Evolutionary conservation across 1,284 basidiomycete species (phyloP).

Genomic region (Coriolopsis trogii): DNA sequence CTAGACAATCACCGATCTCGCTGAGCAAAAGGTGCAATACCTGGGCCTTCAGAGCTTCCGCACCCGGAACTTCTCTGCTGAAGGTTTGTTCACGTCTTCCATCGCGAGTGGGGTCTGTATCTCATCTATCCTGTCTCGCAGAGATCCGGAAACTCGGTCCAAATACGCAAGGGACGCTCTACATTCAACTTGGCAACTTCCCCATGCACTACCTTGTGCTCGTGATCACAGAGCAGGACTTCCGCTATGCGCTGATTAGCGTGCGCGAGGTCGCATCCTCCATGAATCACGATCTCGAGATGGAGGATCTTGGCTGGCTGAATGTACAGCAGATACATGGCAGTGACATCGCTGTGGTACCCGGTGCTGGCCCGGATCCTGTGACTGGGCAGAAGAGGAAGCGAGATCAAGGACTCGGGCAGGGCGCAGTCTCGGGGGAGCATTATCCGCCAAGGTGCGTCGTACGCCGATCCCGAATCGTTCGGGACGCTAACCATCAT

Average conservation of each 20-base stretch:
- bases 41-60: constrained; percentile 72
- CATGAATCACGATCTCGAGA: constrained; percentile 57
- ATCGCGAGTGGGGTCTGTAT: not conserved
- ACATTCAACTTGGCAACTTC: constrained; percentile 71
- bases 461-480: not conserved
- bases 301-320: constrained; percentile 81
- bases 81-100: constrained; percentile 45
- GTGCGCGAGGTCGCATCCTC: constrained; percentile 52
- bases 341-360: constrained; percentile 36
- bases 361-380: constrained; percentile 6
- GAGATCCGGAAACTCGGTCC: constrained; percentile 68
- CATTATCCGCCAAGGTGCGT: constrained; percentile 29
- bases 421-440: constrained; percentile 10
- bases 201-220: constrained; percentile 76
- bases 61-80: constrained; percentile 62
- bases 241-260: constrained; percentile 76
- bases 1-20: constrained; percentile 74
- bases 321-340: constrained; percentile 65
- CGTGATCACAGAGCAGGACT: constrained; percentile 74
- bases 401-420: constrained; percentile 30
- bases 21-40: constrained; percentile 76
- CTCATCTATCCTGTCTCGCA: constrained; percentile 28
- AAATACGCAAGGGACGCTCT: constrained; percentile 57
- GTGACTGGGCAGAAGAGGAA: constrained; percentile 40
- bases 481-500: not conserved